Percentiles rank a stretch among this genome's conserved stretches.
Conservation (phyloP, 352 stramenopile species). For the Peronospora farinosa region DNA sequence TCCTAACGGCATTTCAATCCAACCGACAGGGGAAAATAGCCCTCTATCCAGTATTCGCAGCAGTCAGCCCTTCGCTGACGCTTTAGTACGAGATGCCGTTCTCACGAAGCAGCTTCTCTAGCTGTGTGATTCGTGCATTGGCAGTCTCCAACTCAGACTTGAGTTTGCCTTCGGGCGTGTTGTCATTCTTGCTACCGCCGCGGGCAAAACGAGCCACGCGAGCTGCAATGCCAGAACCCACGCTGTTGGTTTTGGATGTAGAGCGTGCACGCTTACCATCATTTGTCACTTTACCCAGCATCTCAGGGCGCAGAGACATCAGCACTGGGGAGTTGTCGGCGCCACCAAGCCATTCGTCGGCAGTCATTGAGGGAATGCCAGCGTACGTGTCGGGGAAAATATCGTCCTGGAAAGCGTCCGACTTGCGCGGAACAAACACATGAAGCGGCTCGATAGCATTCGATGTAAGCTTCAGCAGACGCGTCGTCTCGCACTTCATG, state of each 20-base stretch:
- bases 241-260: conserved; percentile 34
- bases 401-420: conserved; percentile 98
- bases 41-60: conserved; percentile 23
- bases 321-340: conserved; percentile 90
- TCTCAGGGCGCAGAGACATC: conserved; percentile 90
- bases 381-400: conserved; percentile 97
- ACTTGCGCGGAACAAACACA: conserved; percentile 96
- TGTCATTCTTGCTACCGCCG: conserved; percentile 32
- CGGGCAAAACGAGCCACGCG: conserved; percentile 42
- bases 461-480: conserved; percentile 93
- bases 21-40: conserved; percentile 24
- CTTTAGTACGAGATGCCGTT: conserved; percentile 80
- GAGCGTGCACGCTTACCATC: conserved; percentile 71
- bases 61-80: conserved; percentile 18
- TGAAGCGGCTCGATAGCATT: conserved; percentile 96
- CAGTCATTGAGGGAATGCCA: conserved; percentile 91
- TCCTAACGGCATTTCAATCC: conserved; percentile 27
- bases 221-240: conserved; percentile 37
- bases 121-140: conserved; percentile 77
- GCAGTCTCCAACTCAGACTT: conserved; percentile 73
- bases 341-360: conserved; percentile 93
- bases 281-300: conserved; percentile 81
- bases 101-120: conserved; percentile 75
- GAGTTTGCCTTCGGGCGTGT: conserved; percentile 50
- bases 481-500: conserved; percentile 95